Conservation (phyloP, 2,329 filamentous ascomycete species). For the Raffaelea arxii region DNA sequence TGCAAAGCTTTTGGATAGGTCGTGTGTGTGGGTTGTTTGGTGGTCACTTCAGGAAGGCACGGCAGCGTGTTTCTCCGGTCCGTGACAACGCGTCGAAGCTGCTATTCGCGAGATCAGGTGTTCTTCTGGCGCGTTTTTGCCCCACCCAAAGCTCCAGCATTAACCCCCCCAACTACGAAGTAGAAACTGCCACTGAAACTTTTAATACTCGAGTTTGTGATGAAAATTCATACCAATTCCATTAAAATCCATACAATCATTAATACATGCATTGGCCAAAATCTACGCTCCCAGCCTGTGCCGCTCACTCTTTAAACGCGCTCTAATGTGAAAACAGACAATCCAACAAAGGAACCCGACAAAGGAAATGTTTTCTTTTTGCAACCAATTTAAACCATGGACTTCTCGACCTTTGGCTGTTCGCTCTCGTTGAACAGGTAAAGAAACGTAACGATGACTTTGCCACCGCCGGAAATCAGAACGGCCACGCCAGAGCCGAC, state of each 20-base stretch:
- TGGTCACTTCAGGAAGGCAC: constrained; percentile 1
- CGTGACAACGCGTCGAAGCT: constrained; percentile 11
- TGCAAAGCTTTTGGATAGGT: too few relatives aligned
- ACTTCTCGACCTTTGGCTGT: constrained; percentile 11
- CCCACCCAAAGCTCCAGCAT: too few relatives aligned
- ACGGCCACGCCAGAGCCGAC: constrained; percentile 33
- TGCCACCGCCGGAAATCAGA: constrained; percentile 33
- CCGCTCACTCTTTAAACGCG: too few relatives aligned
- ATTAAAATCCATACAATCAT: too few relatives aligned
- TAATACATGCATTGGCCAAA: too few relatives aligned
- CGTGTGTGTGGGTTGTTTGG: background rate
- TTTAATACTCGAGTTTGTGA: too few relatives aligned
- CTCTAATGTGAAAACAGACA: too few relatives aligned
- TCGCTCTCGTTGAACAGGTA: constrained; percentile 32
- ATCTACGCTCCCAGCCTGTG: too few relatives aligned
- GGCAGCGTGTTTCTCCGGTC: constrained; percentile 11
- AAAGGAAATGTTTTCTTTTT: background rate
- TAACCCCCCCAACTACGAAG: too few relatives aligned
- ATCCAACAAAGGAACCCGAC: too few relatives aligned
- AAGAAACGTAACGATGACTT: constrained; percentile 33
- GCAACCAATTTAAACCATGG: constrained; percentile 4
- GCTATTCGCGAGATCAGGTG: constrained; percentile 8
- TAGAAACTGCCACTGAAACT: too few relatives aligned
- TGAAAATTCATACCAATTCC: too few relatives aligned
- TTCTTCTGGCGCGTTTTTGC: background rate